These are phyloP conservation scores for Arthrinium puccinioides DNA, from an alignment of 2,329 filamentous ascomycete species.

Conservation along the genomic window DNA sequence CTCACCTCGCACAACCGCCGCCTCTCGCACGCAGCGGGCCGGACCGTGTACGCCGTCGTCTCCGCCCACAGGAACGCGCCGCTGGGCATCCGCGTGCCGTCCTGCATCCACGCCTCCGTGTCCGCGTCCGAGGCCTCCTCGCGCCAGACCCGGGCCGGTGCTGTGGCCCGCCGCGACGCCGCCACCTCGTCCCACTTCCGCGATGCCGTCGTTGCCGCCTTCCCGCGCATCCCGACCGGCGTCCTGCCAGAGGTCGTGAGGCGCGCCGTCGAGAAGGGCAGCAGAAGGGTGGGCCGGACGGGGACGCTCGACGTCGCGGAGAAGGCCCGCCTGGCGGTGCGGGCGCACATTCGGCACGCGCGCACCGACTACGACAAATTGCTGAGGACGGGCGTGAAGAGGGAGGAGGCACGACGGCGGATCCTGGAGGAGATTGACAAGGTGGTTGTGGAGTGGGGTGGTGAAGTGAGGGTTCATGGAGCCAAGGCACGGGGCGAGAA, in stretches of 20 bases:
- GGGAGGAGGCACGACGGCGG: constrained; percentile 2
- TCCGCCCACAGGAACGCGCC: constrained; percentile 9
- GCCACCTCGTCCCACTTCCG: constrained; percentile 24
- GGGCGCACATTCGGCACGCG: constrained; percentile 40
- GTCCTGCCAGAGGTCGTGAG: constrained; percentile 27
- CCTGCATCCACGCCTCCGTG: constrained; percentile 20
- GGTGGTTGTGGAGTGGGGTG: constrained; percentile 9
- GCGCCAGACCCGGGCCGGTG: constrained; percentile 20
- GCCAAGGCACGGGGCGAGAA: neutral
- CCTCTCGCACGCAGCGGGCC: constrained; percentile 23
- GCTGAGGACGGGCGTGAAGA: constrained; percentile 12
- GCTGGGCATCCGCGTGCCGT: constrained; percentile 33
- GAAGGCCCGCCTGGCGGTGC: constrained; percentile 37
- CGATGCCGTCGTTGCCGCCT: constrained; percentile 27
- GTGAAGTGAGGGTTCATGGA: neutral
- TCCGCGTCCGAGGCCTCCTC: constrained; percentile 14
- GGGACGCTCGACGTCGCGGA: constrained; percentile 26
- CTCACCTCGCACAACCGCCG: constrained; percentile 32
- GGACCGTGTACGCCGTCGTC: constrained; percentile 29
- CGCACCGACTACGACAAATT: constrained; percentile 39
- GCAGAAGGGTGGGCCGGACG: constrained; percentile 39
- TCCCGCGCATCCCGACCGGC: constrained; percentile 29
- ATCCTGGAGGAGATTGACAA: constrained; percentile 3
- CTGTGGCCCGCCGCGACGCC: constrained; percentile 26
- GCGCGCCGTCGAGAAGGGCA: constrained; percentile 36